phyloP scores from a whole-genome alignment of 116 monocot species.

The Trichopus zeylanicus region DNA sequence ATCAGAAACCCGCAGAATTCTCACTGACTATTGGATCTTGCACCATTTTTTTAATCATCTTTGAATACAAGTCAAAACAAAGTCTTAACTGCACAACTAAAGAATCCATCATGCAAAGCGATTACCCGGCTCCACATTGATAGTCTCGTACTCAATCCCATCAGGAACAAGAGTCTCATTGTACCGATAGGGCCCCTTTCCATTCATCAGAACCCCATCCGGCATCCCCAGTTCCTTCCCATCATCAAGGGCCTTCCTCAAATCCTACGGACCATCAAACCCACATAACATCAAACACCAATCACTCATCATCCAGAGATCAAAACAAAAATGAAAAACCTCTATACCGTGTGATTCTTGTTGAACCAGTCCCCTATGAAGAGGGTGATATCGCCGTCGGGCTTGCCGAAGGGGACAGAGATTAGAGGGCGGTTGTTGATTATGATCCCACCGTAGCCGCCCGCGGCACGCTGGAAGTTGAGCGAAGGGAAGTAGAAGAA shows the following conservation, averaged over 20 bases:
- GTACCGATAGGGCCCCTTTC: conserved; percentile 55
- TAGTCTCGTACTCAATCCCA: conserved; percentile 40
- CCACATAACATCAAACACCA: not conserved
- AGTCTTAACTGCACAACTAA: not conserved
- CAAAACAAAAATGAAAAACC: conserved; percentile 1
- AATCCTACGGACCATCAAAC: conserved; percentile 28
- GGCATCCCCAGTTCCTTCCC: conserved; percentile 25
- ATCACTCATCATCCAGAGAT: not conserved
- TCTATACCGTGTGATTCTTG: conserved; percentile 47
- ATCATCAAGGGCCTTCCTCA: conserved; percentile 54
- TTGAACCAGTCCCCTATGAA: conserved; percentile 64
- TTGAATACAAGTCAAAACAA: not conserved
- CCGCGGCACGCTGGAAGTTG: conserved; percentile 39
- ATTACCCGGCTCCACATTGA: conserved; percentile 33
- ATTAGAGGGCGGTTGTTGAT: conserved; percentile 36
- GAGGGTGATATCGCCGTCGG: conserved; percentile 44
- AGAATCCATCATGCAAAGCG: not conserved
- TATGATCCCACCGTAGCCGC: conserved; percentile 41
- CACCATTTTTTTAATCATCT: too few species aligned
- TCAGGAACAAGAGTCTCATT: conserved; percentile 37
- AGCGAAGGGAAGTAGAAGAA: conserved; percentile 53
- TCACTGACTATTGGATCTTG: too few species aligned
- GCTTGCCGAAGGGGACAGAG: conserved; percentile 35
- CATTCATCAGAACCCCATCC: conserved; percentile 31
- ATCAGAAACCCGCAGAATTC: too few species aligned